Base-by-base conservation (phyloP, 768 basidiomycete species). In the Lactarius quietus region DNA sequence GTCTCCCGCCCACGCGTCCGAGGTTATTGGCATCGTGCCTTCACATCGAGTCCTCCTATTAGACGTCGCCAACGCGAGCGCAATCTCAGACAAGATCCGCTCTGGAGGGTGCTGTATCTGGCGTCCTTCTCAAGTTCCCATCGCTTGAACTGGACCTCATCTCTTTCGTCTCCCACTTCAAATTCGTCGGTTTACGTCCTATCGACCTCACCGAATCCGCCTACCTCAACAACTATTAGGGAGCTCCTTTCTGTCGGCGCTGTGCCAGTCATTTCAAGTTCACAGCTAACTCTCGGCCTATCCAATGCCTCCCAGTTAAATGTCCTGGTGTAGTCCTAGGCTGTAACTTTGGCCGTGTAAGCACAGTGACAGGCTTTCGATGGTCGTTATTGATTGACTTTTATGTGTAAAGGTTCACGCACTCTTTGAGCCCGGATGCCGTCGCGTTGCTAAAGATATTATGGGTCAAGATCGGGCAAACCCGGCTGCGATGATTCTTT, bases 351-450 rank as follows among this genome's bases (percentile, higher is more conserved):
- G 97, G 97, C 72, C 84, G 93, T 62, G 93, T 93, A 71, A 69
- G 79, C 39, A n/a, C n/a, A n/a, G n/a, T 36, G 45, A 60, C n/a
- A 10, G 29, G 15, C 36, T 23, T 45, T 39, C 15, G 7, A 5
- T 3, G 10, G 6, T 28, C 55, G 53, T 31, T 53, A 3, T 55
- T 59, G 39, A n/a, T 43, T 61, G 18, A 36, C 52, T 41, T 29
- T 6, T 35, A 39, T 36, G 18, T 38, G 23, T 63, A 38, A 66
- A 92, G 88, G 97, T 98, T 77, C 98, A 93, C 75, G 97, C 97
- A 29, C 83, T 99, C 61, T 99, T 99, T 75, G 97, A 99, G 77
- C 97, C 97, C 36, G 97, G 97, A 73, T 98, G 97, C 79, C 88
- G 96, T 78, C 93, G 94, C 74, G 92, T 94, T 70, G 92, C 93